Evolutionary conservation across 78 protist species (phyloP).

Genomic region (Dictyostelium intermedium): DNA sequence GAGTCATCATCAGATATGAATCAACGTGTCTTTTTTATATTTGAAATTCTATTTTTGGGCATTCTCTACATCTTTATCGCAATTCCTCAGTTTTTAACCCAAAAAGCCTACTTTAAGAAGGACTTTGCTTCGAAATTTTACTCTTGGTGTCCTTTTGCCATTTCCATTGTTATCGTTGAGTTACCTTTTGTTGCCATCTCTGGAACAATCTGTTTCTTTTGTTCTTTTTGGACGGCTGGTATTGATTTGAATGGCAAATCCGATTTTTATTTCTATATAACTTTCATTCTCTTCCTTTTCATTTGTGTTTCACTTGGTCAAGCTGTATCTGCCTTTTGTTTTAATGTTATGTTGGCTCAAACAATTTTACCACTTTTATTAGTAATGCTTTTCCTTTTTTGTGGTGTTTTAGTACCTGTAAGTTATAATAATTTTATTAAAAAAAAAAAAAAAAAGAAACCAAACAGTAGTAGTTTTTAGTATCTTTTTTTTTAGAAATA

Average conservation of each 20-base stretch:
- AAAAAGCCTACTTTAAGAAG: constrained; percentile 42
- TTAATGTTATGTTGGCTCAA: constrained; percentile 17
- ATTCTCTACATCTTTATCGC: constrained; percentile 54
- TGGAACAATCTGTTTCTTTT: constrained; percentile 54
- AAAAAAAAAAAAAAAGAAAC: not conserved
- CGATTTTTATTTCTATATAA: constrained; percentile 46
- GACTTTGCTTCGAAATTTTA: constrained; percentile 50
- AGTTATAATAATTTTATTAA: not conserved
- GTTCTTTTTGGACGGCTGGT: constrained; percentile 68
- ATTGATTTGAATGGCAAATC: not conserved
- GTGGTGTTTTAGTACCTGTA: constrained; percentile 62
- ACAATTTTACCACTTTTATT: constrained; percentile 48
- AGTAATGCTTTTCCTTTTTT: constrained; percentile 63
- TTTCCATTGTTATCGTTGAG: constrained; percentile 47
- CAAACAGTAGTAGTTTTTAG: too few relatives aligned
- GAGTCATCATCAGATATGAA: constrained; percentile 30
- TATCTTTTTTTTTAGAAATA: too few relatives aligned
- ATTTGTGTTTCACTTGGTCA: constrained; percentile 65
- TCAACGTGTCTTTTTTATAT: constrained; percentile 24
- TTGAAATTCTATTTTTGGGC: constrained; percentile 26
- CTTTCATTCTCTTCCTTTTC: constrained; percentile 5
- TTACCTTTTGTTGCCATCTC: constrained; percentile 23
- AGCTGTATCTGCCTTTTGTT: constrained; percentile 22
- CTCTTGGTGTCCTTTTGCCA: constrained; percentile 34
- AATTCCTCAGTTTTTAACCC: constrained; percentile 51